Percentiles rank a stretch among this genome's conserved stretches.
Evolutionary conservation across 176 grass and related monocot genomes (phyloP).

Genomic region (Bothriochloa decipiens): DNA sequence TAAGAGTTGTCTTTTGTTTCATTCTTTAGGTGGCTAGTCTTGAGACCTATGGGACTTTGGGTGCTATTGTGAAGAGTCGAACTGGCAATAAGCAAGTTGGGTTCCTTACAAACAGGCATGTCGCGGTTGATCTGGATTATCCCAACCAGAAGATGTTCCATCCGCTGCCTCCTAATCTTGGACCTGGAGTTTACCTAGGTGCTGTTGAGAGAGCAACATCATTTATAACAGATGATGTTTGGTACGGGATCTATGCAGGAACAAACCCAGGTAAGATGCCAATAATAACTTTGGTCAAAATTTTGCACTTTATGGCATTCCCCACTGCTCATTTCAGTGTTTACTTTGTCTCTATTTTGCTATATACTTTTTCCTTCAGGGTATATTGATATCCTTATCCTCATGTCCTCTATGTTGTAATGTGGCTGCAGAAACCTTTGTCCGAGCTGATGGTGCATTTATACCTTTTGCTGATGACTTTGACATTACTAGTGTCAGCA

Average conservation of each 20-base stretch:
- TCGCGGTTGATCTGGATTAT: constrained; percentile 95
- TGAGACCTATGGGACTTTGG: constrained; percentile 93
- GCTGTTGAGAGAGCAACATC: constrained; percentile 94
- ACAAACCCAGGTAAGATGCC: constrained; percentile 82
- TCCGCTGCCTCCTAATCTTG: constrained; percentile 95
- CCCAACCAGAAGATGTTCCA: constrained; percentile 99
- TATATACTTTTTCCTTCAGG: background rate
- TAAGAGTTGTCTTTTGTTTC: background rate
- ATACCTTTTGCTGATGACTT: constrained; percentile 85
- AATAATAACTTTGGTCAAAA: background rate
- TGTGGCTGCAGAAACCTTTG: constrained; percentile 84
- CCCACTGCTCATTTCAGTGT: no score
- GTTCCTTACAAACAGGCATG: constrained; percentile 92
- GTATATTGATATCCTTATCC: constrained; percentile 30
- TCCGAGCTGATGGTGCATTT: constrained; percentile 91
- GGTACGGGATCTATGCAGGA: constrained; percentile 92
- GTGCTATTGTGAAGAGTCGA: constrained; percentile 92
- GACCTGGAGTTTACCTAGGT: constrained; percentile 94
- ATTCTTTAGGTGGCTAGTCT: constrained; percentile 85
- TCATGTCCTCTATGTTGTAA: constrained; percentile 37
- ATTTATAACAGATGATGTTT: constrained; percentile 99
- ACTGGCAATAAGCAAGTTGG: constrained; percentile 95
- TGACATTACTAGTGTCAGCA: constrained; percentile 69
- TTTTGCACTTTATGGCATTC: background rate
- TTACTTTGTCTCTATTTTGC: background rate